Evolutionary conservation across 495 filamentous ascomycete species (phyloP).

Genomic region (Tuber umbilicatum): DNA sequence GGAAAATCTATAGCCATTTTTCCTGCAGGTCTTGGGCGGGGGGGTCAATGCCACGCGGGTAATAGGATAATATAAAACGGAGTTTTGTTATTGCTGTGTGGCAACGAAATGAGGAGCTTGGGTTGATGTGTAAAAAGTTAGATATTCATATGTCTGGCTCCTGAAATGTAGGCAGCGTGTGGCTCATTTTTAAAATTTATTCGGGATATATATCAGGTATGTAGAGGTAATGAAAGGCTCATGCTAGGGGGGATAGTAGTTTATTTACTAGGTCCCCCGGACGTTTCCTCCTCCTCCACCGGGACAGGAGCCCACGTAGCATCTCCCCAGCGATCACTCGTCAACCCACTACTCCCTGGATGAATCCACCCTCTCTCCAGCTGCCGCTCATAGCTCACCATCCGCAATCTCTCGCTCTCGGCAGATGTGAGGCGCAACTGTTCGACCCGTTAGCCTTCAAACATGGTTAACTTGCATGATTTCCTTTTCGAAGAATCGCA

Average conservation of each 20-base stretch:
- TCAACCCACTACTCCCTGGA: constrained; percentile 49
- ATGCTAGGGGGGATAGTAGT: background rate
- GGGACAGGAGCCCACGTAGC: constrained; percentile 21
- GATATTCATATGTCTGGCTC: background rate
- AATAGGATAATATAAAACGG: background rate
- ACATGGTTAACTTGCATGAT: background rate
- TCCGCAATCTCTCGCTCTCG: constrained; percentile 48
- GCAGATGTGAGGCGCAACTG: constrained; percentile 49
- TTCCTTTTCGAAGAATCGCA: constrained; percentile 7
- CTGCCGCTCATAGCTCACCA: constrained; percentile 50
- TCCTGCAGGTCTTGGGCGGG: background rate
- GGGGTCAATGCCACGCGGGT: background rate
- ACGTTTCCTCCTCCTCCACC: background rate
- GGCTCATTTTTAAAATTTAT: background rate
- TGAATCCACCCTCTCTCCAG: constrained; percentile 48
- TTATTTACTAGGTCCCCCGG: background rate
- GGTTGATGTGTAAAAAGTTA: background rate
- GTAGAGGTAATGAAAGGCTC: background rate
- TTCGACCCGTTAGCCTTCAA: background rate
- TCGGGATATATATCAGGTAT: background rate
- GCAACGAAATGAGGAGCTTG: background rate
- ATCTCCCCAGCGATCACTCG: constrained; percentile 48
- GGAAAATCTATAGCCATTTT: background rate
- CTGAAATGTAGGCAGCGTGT: too few relatives aligned
- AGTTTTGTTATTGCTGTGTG: background rate